Evolutionary conservation across 2,329 filamentous ascomycete genomes (phyloP).

Genomic region (Neopestalotiopsis sp.): DNA sequence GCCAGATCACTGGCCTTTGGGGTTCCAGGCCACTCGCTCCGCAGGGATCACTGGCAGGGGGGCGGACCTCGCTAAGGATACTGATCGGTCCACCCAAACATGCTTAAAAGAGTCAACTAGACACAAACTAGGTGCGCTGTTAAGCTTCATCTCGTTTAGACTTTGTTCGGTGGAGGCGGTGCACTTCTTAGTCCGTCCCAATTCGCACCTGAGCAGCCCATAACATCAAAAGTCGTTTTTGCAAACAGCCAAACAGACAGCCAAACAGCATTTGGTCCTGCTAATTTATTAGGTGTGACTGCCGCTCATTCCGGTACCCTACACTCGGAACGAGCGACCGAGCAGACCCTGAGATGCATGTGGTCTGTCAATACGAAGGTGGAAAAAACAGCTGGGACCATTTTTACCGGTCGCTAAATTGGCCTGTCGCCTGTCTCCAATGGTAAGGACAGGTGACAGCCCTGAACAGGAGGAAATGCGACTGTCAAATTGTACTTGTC

Average conservation of each 20-base stretch:
- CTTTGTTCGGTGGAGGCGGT: not conserved
- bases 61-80: not conserved
- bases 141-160: constrained; percentile 2
- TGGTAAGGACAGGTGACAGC: not conserved
- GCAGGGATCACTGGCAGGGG: not conserved
- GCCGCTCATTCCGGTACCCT: not conserved
- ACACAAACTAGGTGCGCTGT: constrained; percentile 1
- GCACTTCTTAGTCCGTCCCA: not conserved
- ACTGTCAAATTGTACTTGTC: not conserved
- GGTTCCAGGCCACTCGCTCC: not conserved
- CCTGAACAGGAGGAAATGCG: not conserved
- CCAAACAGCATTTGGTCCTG: not conserved
- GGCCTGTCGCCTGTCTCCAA: not conserved
- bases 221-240: not conserved
- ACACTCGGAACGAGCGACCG: no score
- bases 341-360: not conserved
- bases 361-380: not conserved
- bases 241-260: not conserved
- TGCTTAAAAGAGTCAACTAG: constrained; percentile 3
- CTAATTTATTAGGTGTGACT: not conserved
- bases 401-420: not conserved
- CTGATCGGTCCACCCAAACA: not conserved
- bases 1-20: not conserved
- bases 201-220: not conserved
- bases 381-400: not conserved